phyloP scores from a whole-genome alignment of 2,329 filamentous ascomycete genomes.

The Cladosporium sp. region DNA sequence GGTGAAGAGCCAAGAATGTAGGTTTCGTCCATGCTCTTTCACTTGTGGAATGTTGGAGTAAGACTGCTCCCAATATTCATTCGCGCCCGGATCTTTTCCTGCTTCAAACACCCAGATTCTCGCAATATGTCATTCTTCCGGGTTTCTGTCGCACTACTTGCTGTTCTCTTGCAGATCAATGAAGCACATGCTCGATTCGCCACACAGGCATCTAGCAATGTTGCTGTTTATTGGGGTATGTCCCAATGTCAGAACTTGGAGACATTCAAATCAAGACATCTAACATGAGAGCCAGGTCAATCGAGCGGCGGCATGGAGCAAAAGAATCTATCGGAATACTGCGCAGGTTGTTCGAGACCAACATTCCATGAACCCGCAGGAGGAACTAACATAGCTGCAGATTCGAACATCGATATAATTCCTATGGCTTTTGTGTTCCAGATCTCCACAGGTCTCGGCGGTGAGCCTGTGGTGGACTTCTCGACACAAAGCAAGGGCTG shows the following conservation, averaged over 20 bases:
- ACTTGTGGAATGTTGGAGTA: too few relatives aligned
- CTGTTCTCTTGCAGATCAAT: neutral
- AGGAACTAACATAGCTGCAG: constrained; percentile 40
- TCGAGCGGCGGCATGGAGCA: constrained; percentile 10
- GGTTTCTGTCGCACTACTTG: neutral
- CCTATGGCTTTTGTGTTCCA: constrained; percentile 59
- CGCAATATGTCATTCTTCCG: neutral
- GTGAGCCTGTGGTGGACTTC: constrained; percentile 57
- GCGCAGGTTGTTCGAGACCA: neutral
- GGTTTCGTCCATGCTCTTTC: neutral
- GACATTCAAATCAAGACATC: constrained; percentile 20
- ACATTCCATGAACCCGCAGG: too few relatives aligned
- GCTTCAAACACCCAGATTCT: too few relatives aligned
- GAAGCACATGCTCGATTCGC: constrained; percentile 1
- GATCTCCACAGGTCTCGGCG: constrained; percentile 49
- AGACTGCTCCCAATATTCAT: too few relatives aligned
- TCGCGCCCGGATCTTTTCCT: too few relatives aligned
- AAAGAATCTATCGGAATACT: constrained; percentile 8
- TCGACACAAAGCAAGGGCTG: constrained; percentile 61
- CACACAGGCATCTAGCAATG: constrained; percentile 36
- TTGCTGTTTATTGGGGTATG: constrained; percentile 66
- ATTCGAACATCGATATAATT: constrained; percentile 52
- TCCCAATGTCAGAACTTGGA: constrained; percentile 19
- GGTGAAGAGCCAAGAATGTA: neutral
- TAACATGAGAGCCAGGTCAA: neutral